These are phyloP conservation scores for Fusarium sp. DNA, from an alignment of 2,329 filamentous ascomycete genomes.

Conservation along the genomic window DNA sequence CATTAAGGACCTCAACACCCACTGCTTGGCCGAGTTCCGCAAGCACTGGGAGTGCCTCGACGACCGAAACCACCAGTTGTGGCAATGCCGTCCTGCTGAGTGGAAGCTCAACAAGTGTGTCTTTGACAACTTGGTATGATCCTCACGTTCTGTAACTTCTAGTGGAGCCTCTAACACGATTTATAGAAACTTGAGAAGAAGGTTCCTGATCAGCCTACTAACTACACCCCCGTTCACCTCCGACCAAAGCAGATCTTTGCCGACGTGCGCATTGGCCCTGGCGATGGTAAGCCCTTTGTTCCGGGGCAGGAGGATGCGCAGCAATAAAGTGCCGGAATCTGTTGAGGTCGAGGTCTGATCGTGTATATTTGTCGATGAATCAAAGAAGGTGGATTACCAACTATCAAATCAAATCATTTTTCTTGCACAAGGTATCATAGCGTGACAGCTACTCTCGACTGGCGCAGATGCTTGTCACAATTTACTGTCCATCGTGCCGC, in stretches of 20 bases:
- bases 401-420: constrained; percentile 29
- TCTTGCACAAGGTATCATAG: not conserved
- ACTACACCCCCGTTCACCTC: constrained; percentile 80
- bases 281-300: constrained; percentile 60
- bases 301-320: constrained; percentile 54
- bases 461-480: not conserved
- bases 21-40: constrained; percentile 91
- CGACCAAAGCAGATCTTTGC: constrained; percentile 74
- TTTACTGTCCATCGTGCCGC: not conserved
- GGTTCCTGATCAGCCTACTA: constrained; percentile 79
- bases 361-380: constrained; percentile 53
- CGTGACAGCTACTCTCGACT: not conserved
- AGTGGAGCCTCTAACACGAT: constrained; percentile 18
- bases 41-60: constrained; percentile 96
- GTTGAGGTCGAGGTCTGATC: constrained; percentile 42
- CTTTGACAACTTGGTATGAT: constrained; percentile 89
- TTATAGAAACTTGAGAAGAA: constrained; percentile 82
- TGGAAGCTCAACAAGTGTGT: constrained; percentile 95
- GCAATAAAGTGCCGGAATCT: constrained; percentile 49
- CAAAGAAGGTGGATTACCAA: constrained; percentile 46
- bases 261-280: constrained; percentile 62
- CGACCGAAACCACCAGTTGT: constrained; percentile 97
- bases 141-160: not conserved
- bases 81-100: constrained; percentile 91
- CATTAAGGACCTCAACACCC: constrained; percentile 94